Conservation (phyloP, 176 grass and related monocot genomes). For the Carex cristatella region DNA sequence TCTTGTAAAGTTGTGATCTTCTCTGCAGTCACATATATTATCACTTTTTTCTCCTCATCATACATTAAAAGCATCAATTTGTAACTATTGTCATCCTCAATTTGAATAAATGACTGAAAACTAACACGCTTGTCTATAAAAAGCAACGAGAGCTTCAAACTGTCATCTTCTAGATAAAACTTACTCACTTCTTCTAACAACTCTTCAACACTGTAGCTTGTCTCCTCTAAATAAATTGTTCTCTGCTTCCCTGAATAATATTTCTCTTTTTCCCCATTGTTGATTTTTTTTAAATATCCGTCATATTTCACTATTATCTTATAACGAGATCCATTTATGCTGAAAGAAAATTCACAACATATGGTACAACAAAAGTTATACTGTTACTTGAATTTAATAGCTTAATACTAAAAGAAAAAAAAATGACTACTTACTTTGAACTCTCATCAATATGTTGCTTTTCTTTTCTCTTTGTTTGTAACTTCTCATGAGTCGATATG, state of each 20-base stretch:
- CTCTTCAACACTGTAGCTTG: not conserved
- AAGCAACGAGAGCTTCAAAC: not conserved
- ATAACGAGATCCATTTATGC: not conserved
- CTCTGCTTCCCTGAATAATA: not conserved
- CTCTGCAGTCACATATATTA: not conserved
- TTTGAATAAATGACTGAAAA: not conserved
- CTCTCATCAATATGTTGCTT: too few relatives aligned
- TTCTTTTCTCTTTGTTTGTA: too few relatives aligned
- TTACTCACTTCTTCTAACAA: not conserved
- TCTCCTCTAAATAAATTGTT: not conserved
- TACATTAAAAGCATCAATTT: not conserved
- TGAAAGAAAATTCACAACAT: too few relatives aligned
- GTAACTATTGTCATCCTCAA: not conserved
- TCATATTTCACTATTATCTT: not conserved
- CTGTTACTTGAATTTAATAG: too few relatives aligned
- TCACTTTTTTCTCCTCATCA: not conserved
- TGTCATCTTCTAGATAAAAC: not conserved
- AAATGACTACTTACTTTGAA: too few relatives aligned
- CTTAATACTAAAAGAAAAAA: too few relatives aligned
- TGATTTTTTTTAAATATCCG: conserved; percentile 2
- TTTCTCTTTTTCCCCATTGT: not conserved
- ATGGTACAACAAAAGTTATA: too few relatives aligned
- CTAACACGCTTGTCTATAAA: not conserved
- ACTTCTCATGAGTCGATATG: too few relatives aligned
- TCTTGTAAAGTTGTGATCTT: too few relatives aligned